A percentile compares a stretch with the other conserved stretches of the same genome.
phyloP scores from a whole-genome alignment of 1,139 yeast genomes.

The Yamadazyma jaroonii region DNA sequence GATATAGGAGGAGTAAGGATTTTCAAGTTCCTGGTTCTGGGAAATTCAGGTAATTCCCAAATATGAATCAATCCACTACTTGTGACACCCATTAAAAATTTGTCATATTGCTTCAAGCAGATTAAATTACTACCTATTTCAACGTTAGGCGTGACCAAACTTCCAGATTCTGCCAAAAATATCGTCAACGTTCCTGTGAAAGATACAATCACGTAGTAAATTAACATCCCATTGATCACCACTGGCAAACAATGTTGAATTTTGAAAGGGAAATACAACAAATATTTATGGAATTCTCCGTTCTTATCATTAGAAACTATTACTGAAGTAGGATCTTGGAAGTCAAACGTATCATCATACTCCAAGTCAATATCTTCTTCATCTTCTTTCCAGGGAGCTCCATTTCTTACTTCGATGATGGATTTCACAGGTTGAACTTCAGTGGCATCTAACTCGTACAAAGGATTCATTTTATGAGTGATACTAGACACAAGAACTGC shows the following conservation, averaged over 20 bases:
- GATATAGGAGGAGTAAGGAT: conserved; percentile 42
- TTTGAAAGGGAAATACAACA: conserved; percentile 39
- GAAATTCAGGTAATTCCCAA: conserved; percentile 39
- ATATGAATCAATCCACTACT: conserved; percentile 47
- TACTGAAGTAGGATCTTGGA: conserved; percentile 45
- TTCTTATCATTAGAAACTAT: conserved; percentile 27
- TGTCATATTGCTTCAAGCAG: conserved; percentile 50
- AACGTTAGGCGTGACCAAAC: conserved; percentile 44
- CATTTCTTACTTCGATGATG: conserved; percentile 43
- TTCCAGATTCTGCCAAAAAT: conserved; percentile 63
- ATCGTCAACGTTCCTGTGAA: conserved; percentile 71
- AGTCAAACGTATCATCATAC: conserved; percentile 33
- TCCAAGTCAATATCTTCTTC: conserved; percentile 21
- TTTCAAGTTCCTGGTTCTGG: conserved; percentile 16
- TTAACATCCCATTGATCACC: conserved; percentile 23
- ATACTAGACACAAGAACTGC: conserved; percentile 34
- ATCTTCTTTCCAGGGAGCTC: conserved; percentile 39
- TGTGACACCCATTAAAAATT: conserved; percentile 54
- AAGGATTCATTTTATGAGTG: conserved; percentile 17
- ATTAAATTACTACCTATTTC: conserved; percentile 60
- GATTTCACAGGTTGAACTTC: conserved; percentile 13
- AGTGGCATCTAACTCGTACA: conserved; percentile 7
- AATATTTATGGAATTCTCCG: conserved; percentile 18
- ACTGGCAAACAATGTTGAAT: conserved; percentile 43
- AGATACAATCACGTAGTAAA: conserved; percentile 58